Conservation (phyloP, 1,284 basidiomycete genomes). For the Ganoderma boninense region DNA sequence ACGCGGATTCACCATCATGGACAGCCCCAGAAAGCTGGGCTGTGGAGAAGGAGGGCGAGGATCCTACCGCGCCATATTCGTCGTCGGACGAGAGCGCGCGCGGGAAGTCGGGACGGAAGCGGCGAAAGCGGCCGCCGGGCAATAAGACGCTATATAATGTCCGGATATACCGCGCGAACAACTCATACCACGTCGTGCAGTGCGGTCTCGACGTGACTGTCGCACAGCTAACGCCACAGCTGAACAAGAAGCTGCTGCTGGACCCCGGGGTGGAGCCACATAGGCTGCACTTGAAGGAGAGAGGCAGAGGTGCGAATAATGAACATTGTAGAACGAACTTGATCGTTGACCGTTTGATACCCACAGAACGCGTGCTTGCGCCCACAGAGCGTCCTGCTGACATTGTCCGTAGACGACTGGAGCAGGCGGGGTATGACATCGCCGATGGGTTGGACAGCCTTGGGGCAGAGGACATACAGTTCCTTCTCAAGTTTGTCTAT, state of each 20-base stretch:
- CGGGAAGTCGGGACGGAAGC: slow-evolving; percentile 22
- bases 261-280: slow-evolving; percentile 66
- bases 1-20: slow-evolving; percentile 52
- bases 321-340: neutral
- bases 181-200: slow-evolving; percentile 76
- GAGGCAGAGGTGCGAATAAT: slow-evolving; percentile 74
- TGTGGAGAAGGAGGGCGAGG: slow-evolving; percentile 56
- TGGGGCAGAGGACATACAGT: slow-evolving; percentile 85
- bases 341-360: slow-evolving; percentile 15
- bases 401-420: slow-evolving; percentile 85
- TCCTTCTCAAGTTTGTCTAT: slow-evolving; percentile 91
- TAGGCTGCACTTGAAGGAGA: slow-evolving; percentile 84
- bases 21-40: slow-evolving; percentile 68
- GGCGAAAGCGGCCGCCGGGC: slow-evolving; percentile 26
- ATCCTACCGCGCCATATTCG: slow-evolving; percentile 50
- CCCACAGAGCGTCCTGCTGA: slow-evolving; percentile 87
- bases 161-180: slow-evolving; percentile 83
- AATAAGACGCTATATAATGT: slow-evolving; percentile 53
- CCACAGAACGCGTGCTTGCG: slow-evolving; percentile 81
- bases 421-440: slow-evolving; percentile 92
- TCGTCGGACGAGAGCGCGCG: slow-evolving; percentile 54
- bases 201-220: slow-evolving; percentile 77
- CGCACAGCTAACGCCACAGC: slow-evolving; percentile 68
- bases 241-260: slow-evolving; percentile 66
- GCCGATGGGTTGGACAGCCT: slow-evolving; percentile 85